Evolutionary conservation across 371 early-diverging fungal species (phyloP), one percentile per base, ranked within the genome.

Genomic region (Batrachochytrium dendrobatidis): DNA sequence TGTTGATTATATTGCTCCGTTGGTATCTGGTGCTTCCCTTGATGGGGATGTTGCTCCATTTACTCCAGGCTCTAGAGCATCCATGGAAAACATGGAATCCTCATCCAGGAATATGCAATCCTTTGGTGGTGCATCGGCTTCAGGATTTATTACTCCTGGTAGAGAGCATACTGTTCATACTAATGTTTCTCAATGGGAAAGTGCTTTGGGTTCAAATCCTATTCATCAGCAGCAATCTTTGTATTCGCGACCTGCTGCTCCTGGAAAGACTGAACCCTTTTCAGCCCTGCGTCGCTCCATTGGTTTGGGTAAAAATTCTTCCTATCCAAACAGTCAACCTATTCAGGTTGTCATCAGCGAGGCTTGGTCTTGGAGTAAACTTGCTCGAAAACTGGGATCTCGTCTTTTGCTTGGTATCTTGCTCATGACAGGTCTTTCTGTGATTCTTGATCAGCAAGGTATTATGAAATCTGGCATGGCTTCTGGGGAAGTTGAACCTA

Each of bases 361-460:
- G 54, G 76, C 79, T 4, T 79, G 76, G 72, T 72, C 75, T 6
- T 79, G 79, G 79, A 60, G 65, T 55, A 76, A 74, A 61, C 69
- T 79, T 56, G 59, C 59, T 0, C 55, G 79, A 25, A 71, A 66
- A 54, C 35, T 76, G 32, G 66, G 66, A 6, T 63, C 70, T 17
- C 58, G 59, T 26, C 46, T 72, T 12, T 46, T 79, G 12, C 71
- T 65, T 39, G 76, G 69, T 4, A 30, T 76, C 5, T 56, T 79
- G n/a, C 31, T 76, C 20, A 72, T 79, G 56, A 79, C 79, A 39
- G 79, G 74, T 8, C 54, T 79, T 34, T 64, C 67, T 35, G 74
- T 79, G 15, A 58, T 79, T 22, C 59, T 79, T 45, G 76, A 79
- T 61, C 76, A 76, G 48, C 76, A 79, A 49, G 76, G 76, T 1